Evolutionary conservation across 2,329 filamentous ascomycete species (phyloP).

Genomic region (Colletotrichum gloeosporioides): DNA sequence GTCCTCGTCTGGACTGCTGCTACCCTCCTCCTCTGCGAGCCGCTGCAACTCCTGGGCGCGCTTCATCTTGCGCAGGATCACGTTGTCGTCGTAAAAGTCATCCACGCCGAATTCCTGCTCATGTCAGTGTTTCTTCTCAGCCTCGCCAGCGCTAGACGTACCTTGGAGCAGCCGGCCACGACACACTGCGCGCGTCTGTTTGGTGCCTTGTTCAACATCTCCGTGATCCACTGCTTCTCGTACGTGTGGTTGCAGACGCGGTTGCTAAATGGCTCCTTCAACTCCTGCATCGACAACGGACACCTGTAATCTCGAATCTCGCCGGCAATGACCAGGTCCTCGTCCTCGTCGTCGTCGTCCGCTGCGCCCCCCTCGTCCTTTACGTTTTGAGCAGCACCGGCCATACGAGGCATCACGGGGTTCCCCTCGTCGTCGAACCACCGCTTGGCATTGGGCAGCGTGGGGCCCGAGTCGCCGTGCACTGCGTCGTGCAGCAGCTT

Average conservation of each 20-base stretch:
- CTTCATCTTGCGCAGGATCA: conserved; percentile 63
- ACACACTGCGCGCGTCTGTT: conserved; percentile 61
- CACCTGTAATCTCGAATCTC: conserved; percentile 72
- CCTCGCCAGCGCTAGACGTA: conserved; percentile 31
- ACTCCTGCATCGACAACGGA: conserved; percentile 68
- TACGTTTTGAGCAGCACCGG: background rate
- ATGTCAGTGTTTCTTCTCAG: background rate
- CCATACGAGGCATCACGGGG: conserved; percentile 34
- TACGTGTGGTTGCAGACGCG: conserved; percentile 75
- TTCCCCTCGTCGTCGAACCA: conserved; percentile 58
- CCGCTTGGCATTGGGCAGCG: conserved; percentile 55
- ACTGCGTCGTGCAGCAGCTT: conserved; percentile 61
- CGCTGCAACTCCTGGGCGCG: conserved; percentile 49
- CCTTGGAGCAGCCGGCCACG: conserved; percentile 66
- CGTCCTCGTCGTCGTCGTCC: conserved; percentile 62
- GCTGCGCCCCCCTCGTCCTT: conserved; percentile 36
- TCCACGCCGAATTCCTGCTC: conserved; percentile 51
- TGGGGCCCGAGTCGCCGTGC: conserved; percentile 52
- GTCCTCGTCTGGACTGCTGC: conserved; percentile 23
- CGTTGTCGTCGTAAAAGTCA: conserved; percentile 62
- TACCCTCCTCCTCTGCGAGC: conserved; percentile 46
- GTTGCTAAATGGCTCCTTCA: conserved; percentile 72
- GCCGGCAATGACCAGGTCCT: conserved; percentile 71
- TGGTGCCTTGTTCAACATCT: conserved; percentile 50
- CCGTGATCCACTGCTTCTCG: conserved; percentile 67